Base-by-base conservation (phyloP, 2,329 filamentous ascomycete genomes). In the Aquanectria penicillioides region DNA sequence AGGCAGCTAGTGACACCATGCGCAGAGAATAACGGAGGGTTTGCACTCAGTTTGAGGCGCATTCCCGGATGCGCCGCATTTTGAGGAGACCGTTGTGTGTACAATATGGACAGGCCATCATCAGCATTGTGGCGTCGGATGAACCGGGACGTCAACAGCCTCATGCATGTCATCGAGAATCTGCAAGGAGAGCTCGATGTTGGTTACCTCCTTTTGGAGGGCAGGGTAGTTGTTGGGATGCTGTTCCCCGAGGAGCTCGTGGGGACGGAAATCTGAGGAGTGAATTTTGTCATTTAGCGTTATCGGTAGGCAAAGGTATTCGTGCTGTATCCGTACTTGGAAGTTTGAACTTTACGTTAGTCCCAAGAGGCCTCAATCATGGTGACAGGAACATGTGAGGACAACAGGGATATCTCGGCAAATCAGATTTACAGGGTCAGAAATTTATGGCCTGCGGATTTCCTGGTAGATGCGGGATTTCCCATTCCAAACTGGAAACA, bases 281-380 rank as follows among this genome's bases (percentile, higher is more conserved):
- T n/a, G n/a, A n/a, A 54, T 38, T 49, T 48, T 48, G 29, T 55
- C 44, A 54, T 59, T 59, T 59, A 55, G 56, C 56, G 56, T 54
- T 43, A 44, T 49, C 34, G 28, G 22, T 43, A 51, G 49, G 44
- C 40, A 57, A 51, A 44, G 25, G 28, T 25, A 46, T 57, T 9
- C 31, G n/a, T 38, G n/a, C 34, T 23, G 22, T 46, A 40, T 34
- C 12, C 20, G 23, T 34, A 25, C 20, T 22, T 28, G 33, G 15
- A n/a, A n/a, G n/a, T n/a, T n/a, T n/a, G n/a, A n/a, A n/a, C n/a
- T n/a, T n/a, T n/a, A n/a, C n/a, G n/a, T n/a, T n/a, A n/a, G n/a
- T n/a, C n/a, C n/a, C n/a, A n/a, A n/a, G n/a, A n/a, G n/a, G n/a
- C n/a, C n/a, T n/a, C n/a, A n/a, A n/a, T n/a, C n/a, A n/a, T n/a